phyloP scores from a whole-genome alignment of 306 rosid genomes.

The Medicago lupulina region DNA sequence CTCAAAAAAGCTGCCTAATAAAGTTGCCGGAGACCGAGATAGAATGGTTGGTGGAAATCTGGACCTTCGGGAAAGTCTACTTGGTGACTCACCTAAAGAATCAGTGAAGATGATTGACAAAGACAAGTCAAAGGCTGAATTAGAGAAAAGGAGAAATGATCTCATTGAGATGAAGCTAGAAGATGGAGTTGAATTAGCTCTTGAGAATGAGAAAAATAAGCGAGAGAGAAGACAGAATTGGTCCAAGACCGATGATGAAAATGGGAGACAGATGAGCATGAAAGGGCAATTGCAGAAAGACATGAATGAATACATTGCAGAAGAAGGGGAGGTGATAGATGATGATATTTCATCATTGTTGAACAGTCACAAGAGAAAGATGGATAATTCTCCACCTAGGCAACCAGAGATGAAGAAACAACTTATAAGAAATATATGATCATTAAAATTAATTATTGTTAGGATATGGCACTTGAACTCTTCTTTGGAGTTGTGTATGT shows the following conservation, averaged over 20 bases:
- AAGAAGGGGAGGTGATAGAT: conserved; percentile 75
- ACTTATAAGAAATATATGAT: too few species aligned
- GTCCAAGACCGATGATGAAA: conserved; percentile 57
- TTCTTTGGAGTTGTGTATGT: too few species aligned
- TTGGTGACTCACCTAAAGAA: conserved; percentile 60
- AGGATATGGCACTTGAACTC: too few species aligned
- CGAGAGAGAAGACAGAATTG: conserved; percentile 61
- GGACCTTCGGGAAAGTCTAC: neutral
- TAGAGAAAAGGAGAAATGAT: conserved; percentile 72
- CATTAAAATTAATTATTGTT: too few species aligned
- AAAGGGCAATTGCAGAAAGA: conserved; percentile 47
- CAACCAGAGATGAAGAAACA: too few species aligned
- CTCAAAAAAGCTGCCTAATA: conserved; percentile 43
- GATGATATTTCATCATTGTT: conserved; percentile 53
- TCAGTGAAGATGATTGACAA: conserved; percentile 63
- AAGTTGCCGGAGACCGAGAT: conserved; percentile 8
- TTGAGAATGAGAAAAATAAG: conserved; percentile 73
- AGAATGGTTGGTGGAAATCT: neutral
- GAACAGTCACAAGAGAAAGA: conserved; percentile 49
- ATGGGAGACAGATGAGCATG: conserved; percentile 40
- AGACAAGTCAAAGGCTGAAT: neutral
- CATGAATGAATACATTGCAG: conserved; percentile 55
- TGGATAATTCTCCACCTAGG: too few species aligned
- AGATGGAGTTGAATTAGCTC: conserved; percentile 84
- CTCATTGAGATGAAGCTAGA: conserved; percentile 89